Evolutionary conservation across 2,329 filamentous ascomycete species (phyloP), one percentile per base, ranked within the genome.

Genomic region (Zasmidium citrigriseum): DNA sequence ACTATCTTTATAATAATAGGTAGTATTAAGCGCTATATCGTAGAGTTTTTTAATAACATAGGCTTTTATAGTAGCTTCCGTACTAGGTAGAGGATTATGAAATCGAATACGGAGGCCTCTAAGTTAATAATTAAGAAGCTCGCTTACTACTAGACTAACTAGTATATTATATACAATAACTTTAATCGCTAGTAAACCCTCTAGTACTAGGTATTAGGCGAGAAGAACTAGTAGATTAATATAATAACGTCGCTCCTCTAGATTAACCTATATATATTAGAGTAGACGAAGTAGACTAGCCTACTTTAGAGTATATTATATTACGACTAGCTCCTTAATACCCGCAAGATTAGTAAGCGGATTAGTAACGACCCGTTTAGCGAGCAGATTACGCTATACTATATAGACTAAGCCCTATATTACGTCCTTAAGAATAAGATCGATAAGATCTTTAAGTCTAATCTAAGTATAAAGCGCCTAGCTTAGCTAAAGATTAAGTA

Each of bases 221-320:
- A 50, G 21, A 24, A 16, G 18, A 50, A 50, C 24, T 12, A 50
- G 47, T 25, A 50, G 47, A 50, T 23, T 22, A 50, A 50, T 50
- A 50, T 50, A 25, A 51, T 25, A 3, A 51, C 48, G 23, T 51
- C 25, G 14, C 18, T 51, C 20, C 25, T 51, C 9, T n/a, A 16
- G 1, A 34, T 21, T 7, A 27, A 20, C 27, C 12, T 27, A 25
- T 51, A 51, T 20, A 51, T 51, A n/a, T 25, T 18, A 51, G 48
- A 51, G 29, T n/a, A n/a, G n/a, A n/a, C n/a, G n/a, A n/a, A n/a
- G n/a, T n/a, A n/a, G n/a, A 20, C 16, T 34, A 11, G 29, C 25
- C 12, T 27, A 51, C 23, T 20, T 18, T 14, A 51, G 25, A 38
- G 25, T 51, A 18, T 27, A 51, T 34, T 38, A 38, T 23, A 38